phyloP scores from a whole-genome alignment of 2,329 filamentous ascomycete species.

The Hyphodiscus sp. region DNA sequence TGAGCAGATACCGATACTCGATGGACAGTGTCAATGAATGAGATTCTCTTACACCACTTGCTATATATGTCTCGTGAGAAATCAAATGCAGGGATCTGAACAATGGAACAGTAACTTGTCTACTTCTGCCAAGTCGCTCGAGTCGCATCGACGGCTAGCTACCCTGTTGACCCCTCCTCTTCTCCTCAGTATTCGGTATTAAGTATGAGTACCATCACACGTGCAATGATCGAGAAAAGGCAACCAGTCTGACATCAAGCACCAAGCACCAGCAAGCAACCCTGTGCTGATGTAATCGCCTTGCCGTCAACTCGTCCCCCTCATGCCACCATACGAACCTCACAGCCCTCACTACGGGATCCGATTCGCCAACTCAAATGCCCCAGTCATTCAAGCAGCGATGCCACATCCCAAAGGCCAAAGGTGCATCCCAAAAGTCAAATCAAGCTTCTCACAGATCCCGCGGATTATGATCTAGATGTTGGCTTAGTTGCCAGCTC shows the following conservation, averaged over 20 bases:
- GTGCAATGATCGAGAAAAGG: no score
- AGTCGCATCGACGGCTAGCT: no score
- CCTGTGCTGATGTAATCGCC: neutral
- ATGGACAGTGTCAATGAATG: neutral
- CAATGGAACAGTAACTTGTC: no score
- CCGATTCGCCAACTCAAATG: neutral
- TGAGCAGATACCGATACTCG: neutral
- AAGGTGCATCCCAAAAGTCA: neutral
- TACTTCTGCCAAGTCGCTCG: no score
- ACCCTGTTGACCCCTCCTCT: no score
- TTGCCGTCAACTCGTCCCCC: neutral
- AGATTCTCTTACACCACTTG: no score
- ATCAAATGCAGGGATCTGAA: no score
- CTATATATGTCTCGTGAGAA: no score
- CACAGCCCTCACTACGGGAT: neutral
- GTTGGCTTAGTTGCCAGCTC: neutral
- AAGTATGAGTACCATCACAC: no score
- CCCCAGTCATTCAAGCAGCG: no score
- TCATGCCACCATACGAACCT: neutral
- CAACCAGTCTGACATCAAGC: no score
- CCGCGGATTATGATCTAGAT: neutral
- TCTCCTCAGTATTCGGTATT: no score
- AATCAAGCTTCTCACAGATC: neutral
- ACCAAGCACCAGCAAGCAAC: neutral
- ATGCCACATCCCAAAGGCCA: neutral